A percentile compares a stretch with the other conserved stretches of the same genome.
Conservation (phyloP, 2,329 filamentous ascomycete genomes). For the Penicillium sp. region DNA sequence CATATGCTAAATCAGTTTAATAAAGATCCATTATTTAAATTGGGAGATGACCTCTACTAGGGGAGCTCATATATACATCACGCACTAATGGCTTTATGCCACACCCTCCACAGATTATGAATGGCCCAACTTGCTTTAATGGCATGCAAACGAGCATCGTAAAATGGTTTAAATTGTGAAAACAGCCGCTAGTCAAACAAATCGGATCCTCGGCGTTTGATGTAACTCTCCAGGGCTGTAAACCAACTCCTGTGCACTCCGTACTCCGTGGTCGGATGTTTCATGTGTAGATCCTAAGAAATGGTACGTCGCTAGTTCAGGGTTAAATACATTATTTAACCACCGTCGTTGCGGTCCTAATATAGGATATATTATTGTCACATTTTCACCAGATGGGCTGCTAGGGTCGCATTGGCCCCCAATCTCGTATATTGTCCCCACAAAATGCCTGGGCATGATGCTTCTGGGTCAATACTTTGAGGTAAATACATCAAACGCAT, state of each 20-base stretch:
- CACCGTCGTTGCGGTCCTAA: neutral
- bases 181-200: no score
- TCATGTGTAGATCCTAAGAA: neutral
- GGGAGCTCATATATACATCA: no score
- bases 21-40: no score
- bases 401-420: neutral
- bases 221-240: neutral
- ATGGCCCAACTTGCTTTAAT: no score
- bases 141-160: no score
- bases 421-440: neutral
- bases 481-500: neutral
- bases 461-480: neutral
- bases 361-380: neutral
- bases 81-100: no score
- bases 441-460: neutral
- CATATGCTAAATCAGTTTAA: no score
- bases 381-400: neutral
- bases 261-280: neutral
- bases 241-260: neutral
- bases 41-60: no score
- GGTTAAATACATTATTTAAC: neutral
- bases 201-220: neutral
- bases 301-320: no score
- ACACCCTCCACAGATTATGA: no score
- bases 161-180: no score